Evolutionary conservation across 2,329 filamentous ascomycete genomes (phyloP).

Genomic region (Xylariaceae sp.): DNA sequence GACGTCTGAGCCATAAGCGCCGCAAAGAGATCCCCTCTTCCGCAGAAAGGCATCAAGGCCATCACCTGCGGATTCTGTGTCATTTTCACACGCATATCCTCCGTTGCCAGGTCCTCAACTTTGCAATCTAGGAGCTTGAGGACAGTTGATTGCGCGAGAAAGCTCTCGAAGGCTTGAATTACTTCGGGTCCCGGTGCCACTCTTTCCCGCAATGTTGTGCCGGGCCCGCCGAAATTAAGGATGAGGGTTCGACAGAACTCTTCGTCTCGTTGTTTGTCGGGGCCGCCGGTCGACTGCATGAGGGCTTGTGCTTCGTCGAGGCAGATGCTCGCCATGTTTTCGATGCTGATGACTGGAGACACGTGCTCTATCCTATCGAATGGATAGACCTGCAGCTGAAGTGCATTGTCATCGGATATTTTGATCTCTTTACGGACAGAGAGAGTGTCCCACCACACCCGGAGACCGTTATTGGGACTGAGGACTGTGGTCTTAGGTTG

Average conservation of each 20-base stretch:
- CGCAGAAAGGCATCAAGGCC: conserved; percentile 12
- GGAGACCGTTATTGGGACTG: conserved; percentile 13
- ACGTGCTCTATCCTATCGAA: conserved; percentile 21
- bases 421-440: conserved; percentile 13
- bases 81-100: conserved; percentile 15
- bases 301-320: conserved; percentile 17
- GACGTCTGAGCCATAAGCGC: conserved; percentile 6
- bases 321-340: conserved; percentile 17
- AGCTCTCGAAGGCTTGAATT: too few relatives aligned
- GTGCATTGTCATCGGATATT: conserved; percentile 9
- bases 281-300: conserved; percentile 1
- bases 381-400: conserved; percentile 17
- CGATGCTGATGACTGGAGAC: conserved; percentile 20
- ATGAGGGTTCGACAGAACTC: too few relatives aligned
- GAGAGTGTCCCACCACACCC: conserved; percentile 18
- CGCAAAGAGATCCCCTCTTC: conserved; percentile 10
- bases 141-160: too few relatives aligned
- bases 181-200: too few relatives aligned
- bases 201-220: too few relatives aligned
- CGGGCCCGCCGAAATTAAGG: too few relatives aligned
- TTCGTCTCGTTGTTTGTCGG: too few relatives aligned
- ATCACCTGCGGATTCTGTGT: conserved; percentile 8
- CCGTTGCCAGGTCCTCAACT: conserved; percentile 7
- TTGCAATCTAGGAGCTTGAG: conserved; percentile 16
- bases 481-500: neutral